Percentiles rank a stretch among this genome's conserved stretches.
Evolutionary conservation across 2,329 filamentous ascomycete species (phyloP).

Genomic region (Cytospora mali): DNA sequence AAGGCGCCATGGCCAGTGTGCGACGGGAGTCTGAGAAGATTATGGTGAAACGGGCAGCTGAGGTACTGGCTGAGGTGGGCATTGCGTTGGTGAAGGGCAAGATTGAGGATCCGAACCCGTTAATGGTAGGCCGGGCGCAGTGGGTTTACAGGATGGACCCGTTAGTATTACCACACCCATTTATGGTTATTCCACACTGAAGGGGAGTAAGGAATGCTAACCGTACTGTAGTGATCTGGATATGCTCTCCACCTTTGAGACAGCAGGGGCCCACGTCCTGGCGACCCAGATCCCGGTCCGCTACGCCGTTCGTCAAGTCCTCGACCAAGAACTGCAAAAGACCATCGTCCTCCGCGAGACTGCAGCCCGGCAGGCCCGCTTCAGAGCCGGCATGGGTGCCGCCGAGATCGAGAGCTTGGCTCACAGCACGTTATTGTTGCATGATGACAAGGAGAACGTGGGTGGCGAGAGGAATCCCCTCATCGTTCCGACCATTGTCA

Average conservation of each 20-base stretch:
- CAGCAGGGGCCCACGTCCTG: conserved; percentile 57
- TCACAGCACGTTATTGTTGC: neutral
- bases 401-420: conserved; percentile 19
- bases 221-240: conserved; percentile 66
- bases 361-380: conserved; percentile 66
- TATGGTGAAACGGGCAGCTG: conserved; percentile 78
- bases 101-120: conserved; percentile 59
- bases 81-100: conserved; percentile 79
- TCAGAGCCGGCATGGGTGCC: conserved; percentile 52
- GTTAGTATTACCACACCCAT: conserved; percentile 51
- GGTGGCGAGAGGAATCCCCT: conserved; percentile 35
- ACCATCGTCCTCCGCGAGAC: conserved; percentile 69
- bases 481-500: conserved; percentile 24
- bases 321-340: conserved; percentile 86
- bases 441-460: conserved; percentile 45
- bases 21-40: conserved; percentile 81
- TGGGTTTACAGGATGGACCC: conserved; percentile 97
- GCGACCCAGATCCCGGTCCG: conserved; percentile 71
- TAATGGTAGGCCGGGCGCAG: conserved; percentile 56
- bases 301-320: conserved; percentile 90
- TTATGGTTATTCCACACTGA: conserved; percentile 33
- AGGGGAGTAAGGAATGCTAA: neutral
- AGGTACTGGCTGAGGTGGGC: conserved; percentile 80
- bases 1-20: conserved; percentile 71
- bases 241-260: conserved; percentile 73